phyloP scores from a whole-genome alignment of 179 eudicot species.

The Sideroxylon spinosum region DNA sequence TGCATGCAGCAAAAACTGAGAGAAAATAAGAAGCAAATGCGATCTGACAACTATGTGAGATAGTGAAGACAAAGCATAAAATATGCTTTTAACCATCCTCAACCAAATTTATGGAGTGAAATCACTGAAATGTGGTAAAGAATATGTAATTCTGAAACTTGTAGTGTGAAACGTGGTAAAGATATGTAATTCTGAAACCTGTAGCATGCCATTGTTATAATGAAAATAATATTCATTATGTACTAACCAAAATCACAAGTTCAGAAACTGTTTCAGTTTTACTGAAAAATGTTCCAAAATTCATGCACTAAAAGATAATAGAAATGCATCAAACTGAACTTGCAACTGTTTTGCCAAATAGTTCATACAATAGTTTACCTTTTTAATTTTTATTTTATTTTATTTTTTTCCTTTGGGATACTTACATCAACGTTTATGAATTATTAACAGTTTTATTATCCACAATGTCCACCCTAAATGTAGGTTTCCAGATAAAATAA shows the following conservation, averaged over 20 bases:
- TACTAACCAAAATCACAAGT: background rate
- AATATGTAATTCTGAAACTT: constrained; percentile 1
- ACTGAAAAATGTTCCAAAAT: background rate
- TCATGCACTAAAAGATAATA: background rate
- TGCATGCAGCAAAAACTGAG: background rate
- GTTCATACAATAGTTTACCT: no score
- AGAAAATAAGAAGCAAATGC: background rate
- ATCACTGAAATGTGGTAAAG: background rate
- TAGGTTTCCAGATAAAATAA: background rate
- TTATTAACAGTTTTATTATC: background rate
- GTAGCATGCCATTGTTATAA: background rate
- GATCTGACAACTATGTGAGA: background rate
- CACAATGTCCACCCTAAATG: background rate
- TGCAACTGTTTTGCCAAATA: background rate
- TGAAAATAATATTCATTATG: background rate
- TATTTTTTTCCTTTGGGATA: background rate
- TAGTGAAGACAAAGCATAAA: background rate
- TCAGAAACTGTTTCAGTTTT: background rate
- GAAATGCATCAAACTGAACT: background rate
- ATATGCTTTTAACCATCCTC: background rate
- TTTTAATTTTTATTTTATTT: no score
- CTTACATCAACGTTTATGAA: background rate
- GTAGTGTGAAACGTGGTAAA: background rate
- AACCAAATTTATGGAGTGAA: background rate
- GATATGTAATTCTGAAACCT: constrained; percentile 1